Base-by-base conservation (phyloP, 805 yeast genomes). In the Yamadazyma sp. region DNA sequence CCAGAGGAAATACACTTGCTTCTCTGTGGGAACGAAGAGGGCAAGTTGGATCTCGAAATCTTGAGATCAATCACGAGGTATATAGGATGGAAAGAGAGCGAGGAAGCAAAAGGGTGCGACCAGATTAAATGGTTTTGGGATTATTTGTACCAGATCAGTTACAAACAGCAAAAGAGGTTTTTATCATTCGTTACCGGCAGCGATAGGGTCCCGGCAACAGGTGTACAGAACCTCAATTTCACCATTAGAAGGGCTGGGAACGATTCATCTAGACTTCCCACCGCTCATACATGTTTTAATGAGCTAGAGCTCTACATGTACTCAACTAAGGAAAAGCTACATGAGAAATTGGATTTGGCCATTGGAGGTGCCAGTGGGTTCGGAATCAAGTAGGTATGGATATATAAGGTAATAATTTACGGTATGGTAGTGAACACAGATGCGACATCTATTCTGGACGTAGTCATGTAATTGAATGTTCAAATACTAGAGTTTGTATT, bases 261-360 rank as follows among this genome's bases (percentile, higher is more conserved):
- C 12, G 70, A 66, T 21, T 56, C 64, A 24, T 67, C 73, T 1
- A 65, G 82, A 32, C 61, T 90, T 12, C 98, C 98, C 0, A 65
- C 83, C 11, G 88, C 97, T 0, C 98, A 91, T 55, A 93, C 98
- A 0, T 91, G 99, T 51, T 91, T 93, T 66, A 93, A 91, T 55
- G 96, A 91, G 64, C 56, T 91, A 16, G 83, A 91, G 38, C 48
- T 93, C 5, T 84, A 79, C 58, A 79, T 79, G 24, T 91, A 91
- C 57, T 48, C 60, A 10, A 54, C 75, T 5, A 64, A 67, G 42
- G 76, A 72, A n/a, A 77, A 75, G 44, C 62, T 93, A 37, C 57
- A 62, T 29, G 37, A 53, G 1, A 90, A 86, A 58, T 58, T 91
- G 41, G 54, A 64, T n/a, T 53, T 71, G 46, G 96, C 97, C 0